Evolutionary conservation across 495 filamentous ascomycete species (phyloP).

Genomic region (Aspergillus saccharolyticus): DNA sequence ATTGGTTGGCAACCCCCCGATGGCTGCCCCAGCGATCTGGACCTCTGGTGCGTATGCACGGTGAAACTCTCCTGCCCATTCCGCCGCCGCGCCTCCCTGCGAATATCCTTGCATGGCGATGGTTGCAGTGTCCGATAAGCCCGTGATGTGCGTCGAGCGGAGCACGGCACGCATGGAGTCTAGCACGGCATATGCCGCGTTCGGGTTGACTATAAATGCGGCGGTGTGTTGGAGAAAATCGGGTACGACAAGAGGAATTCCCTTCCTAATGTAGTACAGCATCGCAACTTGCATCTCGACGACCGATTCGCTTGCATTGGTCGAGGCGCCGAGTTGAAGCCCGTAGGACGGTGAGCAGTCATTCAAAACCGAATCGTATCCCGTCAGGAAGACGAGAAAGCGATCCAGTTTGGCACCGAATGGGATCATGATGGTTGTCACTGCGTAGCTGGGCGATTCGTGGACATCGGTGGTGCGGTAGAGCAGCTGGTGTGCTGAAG

Average conservation of each 20-base stretch:
- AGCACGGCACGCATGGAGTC: slow-evolving; percentile 42
- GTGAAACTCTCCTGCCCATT: slow-evolving; percentile 43
- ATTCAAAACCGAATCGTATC: slow-evolving; percentile 36
- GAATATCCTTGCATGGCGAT: slow-evolving; percentile 45
- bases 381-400: slow-evolving; percentile 39
- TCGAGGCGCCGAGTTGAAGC: slow-evolving; percentile 3
- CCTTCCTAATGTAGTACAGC: background rate
- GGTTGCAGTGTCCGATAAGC: slow-evolving; percentile 9
- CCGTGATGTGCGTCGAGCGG: slow-evolving; percentile 5
- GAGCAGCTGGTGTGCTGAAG: background rate
- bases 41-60: slow-evolving; percentile 43
- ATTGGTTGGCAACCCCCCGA: slow-evolving; percentile 10
- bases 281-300: background rate
- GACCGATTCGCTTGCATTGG: background rate
- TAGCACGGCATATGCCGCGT: slow-evolving; percentile 39
- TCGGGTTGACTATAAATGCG: slow-evolving; percentile 32
- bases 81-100: slow-evolving; percentile 43
- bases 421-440: slow-evolving; percentile 15
- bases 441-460: slow-evolving; percentile 34
- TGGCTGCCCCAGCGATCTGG: slow-evolving; percentile 9
- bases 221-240: slow-evolving; percentile 43
- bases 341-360: slow-evolving; percentile 24
- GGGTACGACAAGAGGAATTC: slow-evolving; percentile 19
- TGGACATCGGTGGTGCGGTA: slow-evolving; percentile 18
- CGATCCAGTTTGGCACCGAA: background rate